Percentiles rank a stretch among this genome's conserved stretches.
Conservation (phyloP, 768 basidiomycete species). For the Cystobasidium tubakii region DNA sequence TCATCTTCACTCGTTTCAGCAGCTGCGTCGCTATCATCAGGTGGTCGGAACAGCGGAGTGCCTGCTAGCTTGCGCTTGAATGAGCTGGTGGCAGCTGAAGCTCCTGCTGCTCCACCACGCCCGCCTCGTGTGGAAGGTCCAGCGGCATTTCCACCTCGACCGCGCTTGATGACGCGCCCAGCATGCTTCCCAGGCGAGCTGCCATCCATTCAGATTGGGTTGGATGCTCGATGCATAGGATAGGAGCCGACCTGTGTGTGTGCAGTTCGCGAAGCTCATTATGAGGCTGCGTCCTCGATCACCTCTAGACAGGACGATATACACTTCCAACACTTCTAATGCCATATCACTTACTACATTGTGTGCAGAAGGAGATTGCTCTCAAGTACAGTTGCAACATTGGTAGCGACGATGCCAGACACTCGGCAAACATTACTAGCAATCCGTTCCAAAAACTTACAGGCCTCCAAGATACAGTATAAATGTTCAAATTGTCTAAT, state of each 20-base stretch:
- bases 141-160: neutral
- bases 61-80: slow-evolving; percentile 19
- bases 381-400: too few relatives aligned
- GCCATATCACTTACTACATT: too few relatives aligned
- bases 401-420: too few relatives aligned
- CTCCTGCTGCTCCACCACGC: neutral
- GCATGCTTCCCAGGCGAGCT: neutral
- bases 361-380: too few relatives aligned
- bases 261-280: neutral
- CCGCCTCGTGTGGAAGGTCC: neutral
- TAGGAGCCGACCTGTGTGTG: neutral
- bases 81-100: neutral
- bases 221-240: neutral
- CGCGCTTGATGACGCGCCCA: neutral
- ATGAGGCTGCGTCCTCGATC: too few relatives aligned
- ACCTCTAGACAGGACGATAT: too few relatives aligned
- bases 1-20: neutral
- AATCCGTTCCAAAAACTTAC: too few relatives aligned
- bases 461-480: too few relatives aligned
- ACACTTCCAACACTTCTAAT: too few relatives aligned
- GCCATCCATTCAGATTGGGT: neutral
- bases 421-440: too few relatives aligned
- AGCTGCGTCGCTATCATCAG: slow-evolving; percentile 13
- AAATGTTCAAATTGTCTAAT: too few relatives aligned
- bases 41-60: slow-evolving; percentile 18